These are phyloP conservation scores for Sclerotinia spermophila DNA, from an alignment of 2,329 filamentous ascomycete species.

Conservation along the genomic window DNA sequence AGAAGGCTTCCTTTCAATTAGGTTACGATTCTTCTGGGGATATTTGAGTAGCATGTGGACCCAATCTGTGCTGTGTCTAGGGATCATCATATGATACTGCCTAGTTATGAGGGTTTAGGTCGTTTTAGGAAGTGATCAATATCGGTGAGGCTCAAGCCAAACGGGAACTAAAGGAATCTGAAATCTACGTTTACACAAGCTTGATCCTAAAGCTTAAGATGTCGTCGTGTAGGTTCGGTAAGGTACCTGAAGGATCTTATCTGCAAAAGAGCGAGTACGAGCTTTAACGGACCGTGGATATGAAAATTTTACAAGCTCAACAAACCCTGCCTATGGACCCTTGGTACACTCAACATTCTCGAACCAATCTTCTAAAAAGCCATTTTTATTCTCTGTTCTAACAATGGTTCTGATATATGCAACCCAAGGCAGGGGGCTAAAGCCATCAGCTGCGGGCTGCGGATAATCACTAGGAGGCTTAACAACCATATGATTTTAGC, in stretches of 20 bases:
- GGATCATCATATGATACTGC: background rate
- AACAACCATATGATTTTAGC: background rate
- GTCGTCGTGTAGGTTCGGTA: background rate
- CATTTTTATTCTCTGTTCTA: background rate
- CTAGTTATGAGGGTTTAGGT: background rate
- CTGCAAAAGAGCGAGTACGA: background rate
- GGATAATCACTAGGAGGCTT: background rate
- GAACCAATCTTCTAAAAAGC: background rate
- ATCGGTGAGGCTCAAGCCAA: background rate
- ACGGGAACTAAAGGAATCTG: background rate
- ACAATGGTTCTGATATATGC: background rate
- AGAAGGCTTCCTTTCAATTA: background rate
- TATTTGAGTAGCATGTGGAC: background rate
- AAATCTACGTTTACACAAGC: background rate
- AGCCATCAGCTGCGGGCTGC: background rate
- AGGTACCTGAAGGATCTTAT: background rate
- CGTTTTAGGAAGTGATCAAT: background rate
- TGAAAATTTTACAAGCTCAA: background rate
- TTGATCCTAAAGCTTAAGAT: background rate
- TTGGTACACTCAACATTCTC: background rate
- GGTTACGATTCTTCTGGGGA: background rate
- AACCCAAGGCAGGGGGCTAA: background rate
- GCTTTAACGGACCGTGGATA: background rate
- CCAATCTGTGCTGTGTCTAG: background rate
- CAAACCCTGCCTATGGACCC: too few species aligned